phyloP scores from a whole-genome alignment of 805 yeast genomes.

The Pichia ethanolica region DNA sequence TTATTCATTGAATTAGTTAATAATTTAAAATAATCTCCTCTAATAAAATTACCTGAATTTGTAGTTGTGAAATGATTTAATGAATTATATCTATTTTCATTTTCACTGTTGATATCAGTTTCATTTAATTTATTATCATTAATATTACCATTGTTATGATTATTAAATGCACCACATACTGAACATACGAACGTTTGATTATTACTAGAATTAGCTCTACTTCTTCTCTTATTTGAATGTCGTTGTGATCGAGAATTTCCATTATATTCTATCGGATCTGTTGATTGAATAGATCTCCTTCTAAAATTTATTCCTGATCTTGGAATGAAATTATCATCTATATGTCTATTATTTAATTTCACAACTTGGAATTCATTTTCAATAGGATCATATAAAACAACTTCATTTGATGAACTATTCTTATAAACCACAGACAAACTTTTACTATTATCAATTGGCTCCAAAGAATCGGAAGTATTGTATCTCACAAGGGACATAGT shows the following conservation, averaged over 20 bases:
- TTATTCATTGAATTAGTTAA: constrained; percentile 11
- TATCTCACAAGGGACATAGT: constrained; percentile 18
- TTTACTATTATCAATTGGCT: neutral
- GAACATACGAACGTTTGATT: constrained; percentile 15
- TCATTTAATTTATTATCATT: neutral
- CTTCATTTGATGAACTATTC: constrained; percentile 19
- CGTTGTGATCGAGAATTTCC: no score
- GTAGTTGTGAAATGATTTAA: constrained; percentile 5
- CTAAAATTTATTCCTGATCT: neutral
- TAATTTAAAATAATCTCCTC: constrained; percentile 25
- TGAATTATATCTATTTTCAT: neutral
- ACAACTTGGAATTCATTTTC: constrained; percentile 24
- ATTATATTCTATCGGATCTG: neutral
- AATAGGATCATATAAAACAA: constrained; percentile 24
- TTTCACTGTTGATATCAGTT: neutral
- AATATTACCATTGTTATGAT: no score
- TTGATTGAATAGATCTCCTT: neutral
- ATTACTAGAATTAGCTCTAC: no score
- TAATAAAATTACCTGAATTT: constrained; percentile 14
- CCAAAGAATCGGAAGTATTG: constrained; percentile 2
- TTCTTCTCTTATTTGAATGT: no score
- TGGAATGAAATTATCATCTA: no score
- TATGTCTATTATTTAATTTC: neutral
- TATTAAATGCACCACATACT: constrained; percentile 19
- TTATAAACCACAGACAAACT: constrained; percentile 12